Conservation (phyloP, 2,329 filamentous ascomycete species). For the Trichoderma breve region DNA sequence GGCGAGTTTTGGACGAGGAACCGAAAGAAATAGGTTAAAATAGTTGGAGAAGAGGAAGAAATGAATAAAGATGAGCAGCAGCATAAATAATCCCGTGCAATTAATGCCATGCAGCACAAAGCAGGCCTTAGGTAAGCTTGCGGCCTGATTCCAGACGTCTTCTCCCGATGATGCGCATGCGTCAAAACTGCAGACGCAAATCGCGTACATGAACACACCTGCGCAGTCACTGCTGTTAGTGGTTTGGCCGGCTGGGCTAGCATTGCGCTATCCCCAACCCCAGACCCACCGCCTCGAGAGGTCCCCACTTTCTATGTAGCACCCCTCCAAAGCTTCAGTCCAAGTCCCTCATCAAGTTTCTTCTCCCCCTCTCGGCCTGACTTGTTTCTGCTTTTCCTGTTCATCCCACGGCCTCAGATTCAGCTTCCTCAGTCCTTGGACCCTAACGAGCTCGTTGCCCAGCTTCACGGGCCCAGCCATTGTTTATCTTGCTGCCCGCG, state of each 20-base stretch:
- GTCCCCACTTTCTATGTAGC: constrained; percentile 20
- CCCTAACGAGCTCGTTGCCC: neutral
- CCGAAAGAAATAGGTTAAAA: neutral
- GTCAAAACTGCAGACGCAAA: constrained; percentile 9
- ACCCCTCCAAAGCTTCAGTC: constrained; percentile 21
- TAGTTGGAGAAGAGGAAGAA: neutral
- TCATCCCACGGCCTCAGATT: constrained; percentile 9
- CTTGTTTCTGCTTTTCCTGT: neutral
- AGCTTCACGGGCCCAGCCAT: constrained; percentile 3
- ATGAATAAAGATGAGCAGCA: neutral
- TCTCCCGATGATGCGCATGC: constrained; percentile 17
- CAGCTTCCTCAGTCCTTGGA: neutral
- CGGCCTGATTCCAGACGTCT: neutral
- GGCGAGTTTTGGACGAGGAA: neutral
- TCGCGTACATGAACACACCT: constrained; percentile 12
- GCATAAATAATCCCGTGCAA: neutral
- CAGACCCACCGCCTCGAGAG: constrained; percentile 16
- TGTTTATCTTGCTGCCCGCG: constrained; percentile 3
- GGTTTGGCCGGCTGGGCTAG: neutral
- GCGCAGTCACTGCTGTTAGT: constrained; percentile 11
- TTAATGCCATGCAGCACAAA: neutral
- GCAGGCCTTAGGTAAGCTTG: neutral
- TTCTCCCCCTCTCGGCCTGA: constrained; percentile 16
- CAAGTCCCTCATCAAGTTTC: constrained; percentile 20
- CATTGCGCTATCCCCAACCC: constrained; percentile 12